Conservation (phyloP, 164 flowering plant species). For the Piper betle region DNA sequence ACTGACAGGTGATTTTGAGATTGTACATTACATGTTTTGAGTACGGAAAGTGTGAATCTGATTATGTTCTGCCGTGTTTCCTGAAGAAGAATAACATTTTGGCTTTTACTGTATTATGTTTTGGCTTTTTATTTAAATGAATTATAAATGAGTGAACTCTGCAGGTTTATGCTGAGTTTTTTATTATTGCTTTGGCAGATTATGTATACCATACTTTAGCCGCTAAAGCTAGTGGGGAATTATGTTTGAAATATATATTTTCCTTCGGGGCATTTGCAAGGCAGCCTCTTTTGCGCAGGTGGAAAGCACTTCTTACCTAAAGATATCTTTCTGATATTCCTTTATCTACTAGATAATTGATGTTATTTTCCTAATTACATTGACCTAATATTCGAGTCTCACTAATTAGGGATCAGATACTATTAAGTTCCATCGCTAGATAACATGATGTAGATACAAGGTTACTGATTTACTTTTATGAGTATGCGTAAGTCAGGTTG, state of each 20-base stretch:
- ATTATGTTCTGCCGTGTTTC: neutral
- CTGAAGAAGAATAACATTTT: neutral
- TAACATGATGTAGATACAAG: too few species aligned
- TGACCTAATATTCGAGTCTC: too few species aligned
- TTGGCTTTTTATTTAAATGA: neutral
- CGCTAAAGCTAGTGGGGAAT: constrained; percentile 96
- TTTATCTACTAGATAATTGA: neutral
- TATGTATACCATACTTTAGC: constrained; percentile 81
- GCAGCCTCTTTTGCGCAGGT: constrained; percentile 71
- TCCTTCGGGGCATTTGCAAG: constrained; percentile 91
- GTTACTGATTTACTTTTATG: too few species aligned
- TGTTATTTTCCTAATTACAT: too few species aligned
- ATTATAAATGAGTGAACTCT: constrained; percentile 50
- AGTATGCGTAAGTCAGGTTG: too few species aligned
- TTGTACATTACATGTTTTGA: neutral
- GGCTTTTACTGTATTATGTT: neutral
- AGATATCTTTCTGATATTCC: neutral
- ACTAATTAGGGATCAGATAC: too few species aligned
- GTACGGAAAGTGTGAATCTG: too few species aligned
- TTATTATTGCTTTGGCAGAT: constrained; percentile 54
- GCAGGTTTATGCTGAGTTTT: constrained; percentile 26
- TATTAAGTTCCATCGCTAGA: too few species aligned
- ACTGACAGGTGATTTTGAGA: constrained; percentile 46
- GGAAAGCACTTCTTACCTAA: neutral
- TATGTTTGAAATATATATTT: constrained; percentile 80